A percentile compares a stretch with the other conserved stretches of the same genome.
Evolutionary conservation across 2,329 filamentous ascomycete species (phyloP).

Genomic region (Ramichloridium luteum): DNA sequence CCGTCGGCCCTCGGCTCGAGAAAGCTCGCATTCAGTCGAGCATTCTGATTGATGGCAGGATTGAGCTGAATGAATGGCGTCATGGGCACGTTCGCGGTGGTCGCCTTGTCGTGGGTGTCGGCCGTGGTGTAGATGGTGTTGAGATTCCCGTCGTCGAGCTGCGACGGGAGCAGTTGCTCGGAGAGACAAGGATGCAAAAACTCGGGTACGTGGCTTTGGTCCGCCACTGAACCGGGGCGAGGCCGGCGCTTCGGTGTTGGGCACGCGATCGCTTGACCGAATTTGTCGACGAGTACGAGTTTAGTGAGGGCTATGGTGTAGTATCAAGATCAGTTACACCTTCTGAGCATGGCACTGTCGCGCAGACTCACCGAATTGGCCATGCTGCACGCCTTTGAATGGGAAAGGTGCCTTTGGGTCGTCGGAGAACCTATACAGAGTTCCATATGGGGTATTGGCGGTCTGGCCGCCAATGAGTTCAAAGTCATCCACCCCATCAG

Average conservation of each 20-base stretch:
- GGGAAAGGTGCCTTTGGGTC: too few species aligned
- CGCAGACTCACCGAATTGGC: conserved; percentile 35
- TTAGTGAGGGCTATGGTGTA: too few species aligned
- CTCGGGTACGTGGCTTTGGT: conserved; percentile 21
- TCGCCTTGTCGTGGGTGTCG: conserved; percentile 1
- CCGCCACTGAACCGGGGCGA: conserved; percentile 3
- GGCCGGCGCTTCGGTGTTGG: conserved; percentile 11
- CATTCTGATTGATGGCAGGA: conserved; percentile 21
- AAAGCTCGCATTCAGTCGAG: conserved; percentile 18
- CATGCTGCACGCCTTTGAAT: conserved; percentile 38
- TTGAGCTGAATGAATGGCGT: conserved; percentile 15
- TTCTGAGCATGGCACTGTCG: too few species aligned
- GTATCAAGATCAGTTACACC: too few species aligned
- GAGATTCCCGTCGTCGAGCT: conserved; percentile 1
- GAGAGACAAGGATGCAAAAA: conserved; percentile 16
- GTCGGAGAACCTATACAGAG: too few species aligned
- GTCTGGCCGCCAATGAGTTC: conserved; percentile 3
- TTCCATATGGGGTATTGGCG: conserved; percentile 5
- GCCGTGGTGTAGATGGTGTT: conserved; percentile 7
- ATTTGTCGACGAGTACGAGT: conserved; percentile 16
- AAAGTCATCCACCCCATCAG: too few species aligned
- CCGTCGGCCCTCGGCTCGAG: conserved; percentile 21
- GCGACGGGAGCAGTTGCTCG: conserved; percentile 7
- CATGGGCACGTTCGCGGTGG: conserved; percentile 1
- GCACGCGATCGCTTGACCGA: conserved; percentile 6